Evolutionary conservation across 2,329 filamentous ascomycete genomes (phyloP).

Genomic region (Diplodia sapinea): DNA sequence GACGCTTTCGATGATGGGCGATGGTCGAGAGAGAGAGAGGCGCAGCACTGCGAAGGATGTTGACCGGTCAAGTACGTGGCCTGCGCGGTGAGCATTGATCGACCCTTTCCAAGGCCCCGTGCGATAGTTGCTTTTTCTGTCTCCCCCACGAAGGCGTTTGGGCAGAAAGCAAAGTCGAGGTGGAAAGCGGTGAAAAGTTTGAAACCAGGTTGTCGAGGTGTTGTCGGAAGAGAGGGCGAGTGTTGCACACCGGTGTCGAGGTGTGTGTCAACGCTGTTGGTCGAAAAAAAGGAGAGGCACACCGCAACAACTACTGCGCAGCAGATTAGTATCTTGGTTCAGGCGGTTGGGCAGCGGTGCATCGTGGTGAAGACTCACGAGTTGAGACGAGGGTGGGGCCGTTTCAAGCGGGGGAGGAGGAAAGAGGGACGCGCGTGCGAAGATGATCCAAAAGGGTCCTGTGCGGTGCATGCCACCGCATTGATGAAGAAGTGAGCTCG

Average conservation of each 20-base stretch:
- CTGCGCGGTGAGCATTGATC: not conserved
- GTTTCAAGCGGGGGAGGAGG: constrained; percentile 1
- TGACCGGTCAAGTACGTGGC: not conserved
- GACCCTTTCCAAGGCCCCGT: not conserved
- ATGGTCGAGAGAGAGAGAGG: not conserved
- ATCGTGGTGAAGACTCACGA: constrained; percentile 11
- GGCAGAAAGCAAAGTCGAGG: not conserved
- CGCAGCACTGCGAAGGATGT: not conserved
- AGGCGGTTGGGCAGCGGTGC: constrained; percentile 20
- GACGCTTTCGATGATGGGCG: not conserved
- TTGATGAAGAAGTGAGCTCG: not conserved
- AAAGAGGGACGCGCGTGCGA: constrained; percentile 15
- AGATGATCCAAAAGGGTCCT: not conserved
- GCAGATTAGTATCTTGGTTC: not conserved
- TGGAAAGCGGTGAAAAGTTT: not conserved
- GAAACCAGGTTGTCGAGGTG: not conserved
- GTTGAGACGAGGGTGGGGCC: constrained; percentile 9
- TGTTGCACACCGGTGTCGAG: not conserved
- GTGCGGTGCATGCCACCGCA: not conserved
- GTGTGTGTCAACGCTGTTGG: not conserved
- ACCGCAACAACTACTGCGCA: not conserved
- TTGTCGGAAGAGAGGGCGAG: not conserved
- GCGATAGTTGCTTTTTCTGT: not conserved
- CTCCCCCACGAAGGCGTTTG: not conserved
- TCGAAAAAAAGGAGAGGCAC: not conserved